Evolutionary conservation across 306 rosid species (phyloP), one percentile per base, ranked within the genome.

Genomic region (Trifolium repens): DNA sequence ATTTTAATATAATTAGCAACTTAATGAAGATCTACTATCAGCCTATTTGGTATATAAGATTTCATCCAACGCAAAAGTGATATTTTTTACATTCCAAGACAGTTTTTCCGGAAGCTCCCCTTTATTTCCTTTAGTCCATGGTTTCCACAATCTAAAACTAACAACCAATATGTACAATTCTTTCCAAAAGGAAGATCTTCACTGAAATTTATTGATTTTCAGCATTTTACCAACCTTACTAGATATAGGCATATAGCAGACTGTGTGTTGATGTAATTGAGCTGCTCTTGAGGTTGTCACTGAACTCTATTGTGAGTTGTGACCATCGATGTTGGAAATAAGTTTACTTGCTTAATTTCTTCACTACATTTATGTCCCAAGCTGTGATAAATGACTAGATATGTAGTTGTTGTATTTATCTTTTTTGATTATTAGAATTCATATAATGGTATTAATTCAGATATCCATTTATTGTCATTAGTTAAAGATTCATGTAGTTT

Each of bases 241-340:
- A 9, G 59, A 34, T 59, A 37, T 6, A 7, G 40, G 40, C 40
- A 37, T 37, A n/a, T 59, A 55, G 37, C 62, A 37, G 30, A 50
- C 12, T 58, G 37, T 24, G 46, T 55, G 54, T 55, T 61, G 43
- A 63, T 67, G 63, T 52, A 57, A 47, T 39, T 19, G 50, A 76
- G 74, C 35, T 66, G 64, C 59, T 76, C 22, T 30, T 35, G 64
- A 30, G 60, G 7, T 39, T 1, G 12, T 49, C 58, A 5, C 69
- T 66, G 49, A 74, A 26, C 42, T 64, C 61, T 27, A 68, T 68
- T 74, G 69, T 77, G 69, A 71, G 64, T 68, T 74, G 69, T 77
- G 69, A 71, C 37, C 77, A 61, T 75, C 17, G 30, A 65, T 77
- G 58, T 67, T 71, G 67, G 69, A 71, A 74, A 60, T 47, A 26